phyloP scores from a whole-genome alignment of 371 early-diverging fungal species.

The Saksenaea oblongispora region DNA sequence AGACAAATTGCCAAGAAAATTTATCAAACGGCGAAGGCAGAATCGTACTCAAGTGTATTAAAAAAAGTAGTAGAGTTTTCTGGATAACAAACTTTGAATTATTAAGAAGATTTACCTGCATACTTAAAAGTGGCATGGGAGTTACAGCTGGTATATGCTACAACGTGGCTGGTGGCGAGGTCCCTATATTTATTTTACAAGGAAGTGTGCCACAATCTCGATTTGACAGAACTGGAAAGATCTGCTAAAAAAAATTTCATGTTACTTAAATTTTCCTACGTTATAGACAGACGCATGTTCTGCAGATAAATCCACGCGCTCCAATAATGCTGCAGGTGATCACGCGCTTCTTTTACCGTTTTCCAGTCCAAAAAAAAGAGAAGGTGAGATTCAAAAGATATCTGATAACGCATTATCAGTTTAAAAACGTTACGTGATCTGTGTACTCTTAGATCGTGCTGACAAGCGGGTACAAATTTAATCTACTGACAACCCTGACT shows the following conservation, averaged over 20 bases:
- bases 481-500: not conserved
- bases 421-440: not conserved
- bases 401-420: not conserved
- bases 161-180: not conserved
- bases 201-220: constrained; percentile 2
- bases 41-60: not conserved
- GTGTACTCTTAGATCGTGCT: not conserved
- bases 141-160: not conserved
- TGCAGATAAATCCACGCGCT: not conserved
- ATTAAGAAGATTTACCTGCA: not conserved
- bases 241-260: not conserved
- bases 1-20: not conserved
- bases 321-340: not conserved
- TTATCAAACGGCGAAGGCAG: not conserved
- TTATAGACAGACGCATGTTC: not conserved
- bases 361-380: not conserved
- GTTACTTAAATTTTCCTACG: not conserved
- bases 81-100: not conserved
- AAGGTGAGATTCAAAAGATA: not conserved
- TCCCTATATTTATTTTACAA: not conserved
- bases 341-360: not conserved
- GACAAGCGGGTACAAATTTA: constrained; percentile 20
- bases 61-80: not conserved
- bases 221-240: constrained; percentile 6
- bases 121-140: not conserved